A percentile compares a stretch with the other conserved stretches of the same genome.
Conservation (phyloP, 129 eudicot species). For the Dittrichia graveolens region DNA sequence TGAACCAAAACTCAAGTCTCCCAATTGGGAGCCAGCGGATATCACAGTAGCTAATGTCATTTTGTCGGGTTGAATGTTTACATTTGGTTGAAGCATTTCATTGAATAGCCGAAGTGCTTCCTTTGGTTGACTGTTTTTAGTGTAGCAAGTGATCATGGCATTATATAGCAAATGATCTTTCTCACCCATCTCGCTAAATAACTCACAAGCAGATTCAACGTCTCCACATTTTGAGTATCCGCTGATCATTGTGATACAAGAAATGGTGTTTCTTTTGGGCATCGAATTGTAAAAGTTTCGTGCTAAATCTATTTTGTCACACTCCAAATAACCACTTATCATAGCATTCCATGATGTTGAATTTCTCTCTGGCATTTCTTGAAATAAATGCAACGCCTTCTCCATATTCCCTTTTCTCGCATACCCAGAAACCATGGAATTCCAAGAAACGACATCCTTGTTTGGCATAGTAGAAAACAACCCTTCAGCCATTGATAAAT, state of each 20-base stretch:
- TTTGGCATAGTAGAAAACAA: slow-evolving; percentile 33
- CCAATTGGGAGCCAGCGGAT: slow-evolving; percentile 51
- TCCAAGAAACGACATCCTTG: slow-evolving; percentile 58
- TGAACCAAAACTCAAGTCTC: slow-evolving; percentile 41
- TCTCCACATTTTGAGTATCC: slow-evolving; percentile 43
- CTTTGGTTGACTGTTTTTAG: slow-evolving; percentile 47
- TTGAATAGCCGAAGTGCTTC: slow-evolving; percentile 46
- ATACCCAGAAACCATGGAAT: slow-evolving; percentile 55
- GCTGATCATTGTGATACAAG: slow-evolving; percentile 36
- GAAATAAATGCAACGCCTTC: slow-evolving; percentile 31
- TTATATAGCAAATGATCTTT: slow-evolving; percentile 44
- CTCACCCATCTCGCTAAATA: slow-evolving; percentile 27
- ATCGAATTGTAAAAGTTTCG: slow-evolving; percentile 33
- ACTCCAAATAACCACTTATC: slow-evolving; percentile 40
- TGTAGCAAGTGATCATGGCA: slow-evolving; percentile 52
- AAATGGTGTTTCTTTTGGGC: slow-evolving; percentile 39
- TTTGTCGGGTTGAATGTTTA: slow-evolving; percentile 41
- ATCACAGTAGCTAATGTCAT: slow-evolving; percentile 50
- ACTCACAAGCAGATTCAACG: slow-evolving; percentile 27
- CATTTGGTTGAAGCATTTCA: slow-evolving; percentile 40
- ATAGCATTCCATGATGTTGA: slow-evolving; percentile 42
- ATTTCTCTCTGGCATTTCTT: slow-evolving; percentile 44
- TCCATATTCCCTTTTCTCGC: slow-evolving; percentile 36
- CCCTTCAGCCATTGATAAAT: slow-evolving; percentile 32
- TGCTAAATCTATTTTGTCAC: slow-evolving; percentile 29